These are phyloP conservation scores for Ceriops tagal DNA, from an alignment of 345 rosid species.

Conservation along the genomic window DNA sequence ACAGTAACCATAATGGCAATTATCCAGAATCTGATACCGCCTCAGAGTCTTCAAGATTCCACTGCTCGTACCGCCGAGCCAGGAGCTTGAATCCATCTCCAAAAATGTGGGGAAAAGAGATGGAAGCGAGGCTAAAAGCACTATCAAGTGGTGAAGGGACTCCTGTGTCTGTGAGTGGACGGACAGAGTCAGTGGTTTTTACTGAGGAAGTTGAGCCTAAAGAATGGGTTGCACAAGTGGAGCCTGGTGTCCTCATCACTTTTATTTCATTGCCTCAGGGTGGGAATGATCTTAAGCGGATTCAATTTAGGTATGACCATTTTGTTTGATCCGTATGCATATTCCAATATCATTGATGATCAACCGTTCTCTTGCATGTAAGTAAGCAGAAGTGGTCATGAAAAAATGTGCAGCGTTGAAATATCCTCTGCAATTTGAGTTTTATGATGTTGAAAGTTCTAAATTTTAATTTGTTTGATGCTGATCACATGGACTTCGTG, in stretches of 20 bases:
- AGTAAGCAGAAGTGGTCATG: too few relatives aligned
- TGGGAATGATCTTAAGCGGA: slow-evolving; percentile 89
- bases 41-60: slow-evolving; percentile 67
- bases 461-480: slow-evolving; percentile 10
- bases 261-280: slow-evolving; percentile 86
- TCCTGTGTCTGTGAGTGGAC: slow-evolving; percentile 76
- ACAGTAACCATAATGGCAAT: slow-evolving; percentile 42
- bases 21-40: slow-evolving; percentile 57
- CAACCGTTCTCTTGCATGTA: too few relatives aligned
- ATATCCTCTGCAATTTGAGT: too few relatives aligned
- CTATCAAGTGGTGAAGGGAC: slow-evolving; percentile 91
- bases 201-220: slow-evolving; percentile 92
- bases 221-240: slow-evolving; percentile 99
- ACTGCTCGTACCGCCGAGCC: slow-evolving; percentile 60
- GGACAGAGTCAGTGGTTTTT: slow-evolving; percentile 70
- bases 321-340: background rate
- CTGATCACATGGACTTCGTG: background rate
- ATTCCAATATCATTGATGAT: background rate
- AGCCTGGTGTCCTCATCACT: slow-evolving; percentile 95
- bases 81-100: slow-evolving; percentile 69
- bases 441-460: slow-evolving; percentile 7
- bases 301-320: slow-evolving; percentile 77
- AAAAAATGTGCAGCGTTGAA: too few relatives aligned
- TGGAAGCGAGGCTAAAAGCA: slow-evolving; percentile 76
- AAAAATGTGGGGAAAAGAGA: slow-evolving; percentile 64